Evolutionary conservation across 805 yeast genomes (phyloP).

Genomic region (Jamesozyma piceae): DNA sequence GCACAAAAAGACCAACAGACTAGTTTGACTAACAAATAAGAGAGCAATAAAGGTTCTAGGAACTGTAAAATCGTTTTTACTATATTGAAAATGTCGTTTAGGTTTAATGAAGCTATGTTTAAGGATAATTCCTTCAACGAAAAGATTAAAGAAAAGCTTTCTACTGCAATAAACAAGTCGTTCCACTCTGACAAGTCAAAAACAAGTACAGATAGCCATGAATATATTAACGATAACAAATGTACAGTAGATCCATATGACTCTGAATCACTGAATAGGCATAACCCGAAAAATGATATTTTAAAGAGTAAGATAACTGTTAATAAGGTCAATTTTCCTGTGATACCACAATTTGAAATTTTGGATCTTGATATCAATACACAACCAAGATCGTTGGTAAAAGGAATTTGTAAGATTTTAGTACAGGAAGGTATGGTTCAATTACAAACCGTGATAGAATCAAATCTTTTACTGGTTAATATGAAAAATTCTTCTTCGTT

Average conservation of each 20-base stretch:
- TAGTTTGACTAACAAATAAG: too few species aligned
- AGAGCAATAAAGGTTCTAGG: too few species aligned
- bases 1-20: too few species aligned
- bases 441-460: slow-evolving; percentile 29
- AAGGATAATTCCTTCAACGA: slow-evolving; percentile 26
- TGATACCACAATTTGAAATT: slow-evolving; percentile 27
- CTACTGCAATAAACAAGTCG: slow-evolving; percentile 19
- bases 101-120: slow-evolving; percentile 23
- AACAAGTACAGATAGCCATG: not conserved
- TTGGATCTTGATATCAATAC: slow-evolving; percentile 27
- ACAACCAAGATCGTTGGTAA: slow-evolving; percentile 26
- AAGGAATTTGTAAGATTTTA: slow-evolving; percentile 29
- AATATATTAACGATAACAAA: not conserved
- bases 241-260: not conserved
- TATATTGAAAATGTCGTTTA: slow-evolving; percentile 26
- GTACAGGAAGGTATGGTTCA: slow-evolving; percentile 27
- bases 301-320: slow-evolving; percentile 27
- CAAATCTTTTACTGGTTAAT: slow-evolving; percentile 25
- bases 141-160: slow-evolving; percentile 21
- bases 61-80: too few species aligned
- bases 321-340: slow-evolving; percentile 23
- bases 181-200: slow-evolving; percentile 4
- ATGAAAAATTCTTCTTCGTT: slow-evolving; percentile 23
- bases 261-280: not conserved
- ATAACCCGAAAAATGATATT: slow-evolving; percentile 6